phyloP scores from a whole-genome alignment of 441 rosid genomes.

The Capsella rubella region DNA sequence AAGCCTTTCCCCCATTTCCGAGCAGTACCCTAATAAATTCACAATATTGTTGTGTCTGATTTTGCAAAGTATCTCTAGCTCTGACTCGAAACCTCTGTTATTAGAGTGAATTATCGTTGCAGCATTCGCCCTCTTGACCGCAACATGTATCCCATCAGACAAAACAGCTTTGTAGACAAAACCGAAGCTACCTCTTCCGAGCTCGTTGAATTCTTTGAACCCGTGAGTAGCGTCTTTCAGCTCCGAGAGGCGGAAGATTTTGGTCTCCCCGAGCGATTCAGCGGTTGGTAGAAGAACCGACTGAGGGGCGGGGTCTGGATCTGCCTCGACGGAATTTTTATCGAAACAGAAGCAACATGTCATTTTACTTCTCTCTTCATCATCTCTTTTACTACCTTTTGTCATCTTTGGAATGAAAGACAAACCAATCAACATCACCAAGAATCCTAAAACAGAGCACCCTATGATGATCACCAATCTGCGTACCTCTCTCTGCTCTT shows the following conservation, averaged over 20 bases:
- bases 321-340: slow-evolving; percentile 50
- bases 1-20: slow-evolving; percentile 59
- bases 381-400: slow-evolving; percentile 42
- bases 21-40: slow-evolving; percentile 61
- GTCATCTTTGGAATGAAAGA: slow-evolving; percentile 47
- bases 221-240: slow-evolving; percentile 60
- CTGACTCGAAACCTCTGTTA: slow-evolving; percentile 67
- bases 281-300: slow-evolving; percentile 41
- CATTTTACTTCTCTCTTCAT: slow-evolving; percentile 43
- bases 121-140: slow-evolving; percentile 70
- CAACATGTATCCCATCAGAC: slow-evolving; percentile 64
- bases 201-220: slow-evolving; percentile 61
- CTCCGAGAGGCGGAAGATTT: slow-evolving; percentile 53
- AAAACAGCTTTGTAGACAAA: slow-evolving; percentile 71
- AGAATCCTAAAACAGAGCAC: slow-evolving; percentile 48
- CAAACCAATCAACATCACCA: slow-evolving; percentile 46
- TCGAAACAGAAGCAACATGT: slow-evolving; percentile 47
- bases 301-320: slow-evolving; percentile 46
- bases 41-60: slow-evolving; percentile 64
- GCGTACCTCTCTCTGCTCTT: slow-evolving; percentile 46
- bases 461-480: slow-evolving; percentile 50
- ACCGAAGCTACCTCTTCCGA: slow-evolving; percentile 75
- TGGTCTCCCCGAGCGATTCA: slow-evolving; percentile 48
- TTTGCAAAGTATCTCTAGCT: slow-evolving; percentile 64
- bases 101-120: slow-evolving; percentile 64